Conservation (phyloP, 2,329 filamentous ascomycete genomes). For the Myriangium duriaei region DNA sequence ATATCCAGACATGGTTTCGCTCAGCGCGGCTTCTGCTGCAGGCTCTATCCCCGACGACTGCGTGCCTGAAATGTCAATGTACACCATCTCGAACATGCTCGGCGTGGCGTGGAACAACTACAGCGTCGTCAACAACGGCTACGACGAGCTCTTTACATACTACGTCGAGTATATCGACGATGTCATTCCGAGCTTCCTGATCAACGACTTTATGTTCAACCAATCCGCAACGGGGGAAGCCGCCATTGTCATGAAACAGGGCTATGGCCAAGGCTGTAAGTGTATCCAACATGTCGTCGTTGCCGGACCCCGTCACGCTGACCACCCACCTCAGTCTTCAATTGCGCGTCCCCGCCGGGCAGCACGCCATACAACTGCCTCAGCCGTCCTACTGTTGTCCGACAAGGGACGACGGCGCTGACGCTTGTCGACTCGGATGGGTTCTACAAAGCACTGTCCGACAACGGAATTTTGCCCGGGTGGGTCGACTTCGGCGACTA, state of each 20-base stretch:
- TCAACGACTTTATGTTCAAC: conserved; percentile 9
- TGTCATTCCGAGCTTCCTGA: conserved; percentile 6
- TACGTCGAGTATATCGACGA: conserved; percentile 8
- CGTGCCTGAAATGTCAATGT: neutral
- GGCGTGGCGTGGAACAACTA: conserved; percentile 5
- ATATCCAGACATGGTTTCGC: too few relatives aligned
- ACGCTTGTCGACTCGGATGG: conserved; percentile 7
- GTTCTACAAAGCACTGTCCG: neutral
- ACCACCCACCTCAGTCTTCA: too few relatives aligned
- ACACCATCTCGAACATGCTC: conserved; percentile 8
- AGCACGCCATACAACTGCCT: too few relatives aligned
- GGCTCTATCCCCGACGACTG: neutral
- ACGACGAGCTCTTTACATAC: conserved; percentile 8
- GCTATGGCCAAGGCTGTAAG: too few relatives aligned
- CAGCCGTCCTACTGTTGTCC: too few relatives aligned
- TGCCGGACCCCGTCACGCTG: too few relatives aligned
- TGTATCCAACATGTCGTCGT: too few relatives aligned
- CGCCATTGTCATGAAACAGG: too few relatives aligned
- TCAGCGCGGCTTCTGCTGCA: too few relatives aligned
- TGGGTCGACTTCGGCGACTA: conserved; percentile 8
- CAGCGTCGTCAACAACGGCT: conserved; percentile 9
- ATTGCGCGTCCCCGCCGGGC: too few relatives aligned
- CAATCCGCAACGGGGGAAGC: too few relatives aligned
- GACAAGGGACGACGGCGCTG: neutral
- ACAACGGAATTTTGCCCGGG: conserved; percentile 6